These are phyloP conservation scores for Eragrostis nindensis DNA, from an alignment of 176 grass and related monocot species.

Conservation along the genomic window DNA sequence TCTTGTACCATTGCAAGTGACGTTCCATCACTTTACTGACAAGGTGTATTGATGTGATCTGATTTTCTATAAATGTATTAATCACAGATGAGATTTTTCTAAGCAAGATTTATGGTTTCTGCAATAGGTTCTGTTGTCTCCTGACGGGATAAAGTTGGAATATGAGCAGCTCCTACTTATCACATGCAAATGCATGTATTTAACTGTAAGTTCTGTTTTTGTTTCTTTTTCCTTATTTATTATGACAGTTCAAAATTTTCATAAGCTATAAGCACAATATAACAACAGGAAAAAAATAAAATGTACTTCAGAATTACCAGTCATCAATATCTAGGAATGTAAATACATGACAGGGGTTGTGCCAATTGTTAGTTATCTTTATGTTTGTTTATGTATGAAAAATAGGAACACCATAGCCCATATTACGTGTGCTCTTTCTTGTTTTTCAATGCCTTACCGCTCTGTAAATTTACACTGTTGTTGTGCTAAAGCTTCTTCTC, in stretches of 20 bases:
- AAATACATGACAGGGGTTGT: background rate
- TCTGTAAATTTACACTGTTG: conserved; percentile 31
- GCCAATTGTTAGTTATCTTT: conserved; percentile 5
- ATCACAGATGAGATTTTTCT: conserved; percentile 9
- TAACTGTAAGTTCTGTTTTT: conserved; percentile 61
- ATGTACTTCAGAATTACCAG: background rate
- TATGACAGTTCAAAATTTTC: background rate
- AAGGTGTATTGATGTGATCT: conserved; percentile 58
- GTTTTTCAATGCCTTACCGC: background rate
- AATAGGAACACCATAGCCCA: background rate
- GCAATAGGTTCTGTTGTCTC: conserved; percentile 61
- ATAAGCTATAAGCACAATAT: background rate
- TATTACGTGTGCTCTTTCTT: conserved; percentile 1
- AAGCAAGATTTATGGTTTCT: conserved; percentile 37
- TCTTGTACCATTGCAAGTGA: conserved; percentile 84
- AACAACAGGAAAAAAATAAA: background rate
- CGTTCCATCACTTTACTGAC: conserved; percentile 72
- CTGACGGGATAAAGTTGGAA: conserved; percentile 48
- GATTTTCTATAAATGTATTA: conserved; percentile 16
- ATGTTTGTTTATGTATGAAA: conserved; percentile 21
- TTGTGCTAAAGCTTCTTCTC: background rate
- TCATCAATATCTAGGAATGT: conserved; percentile 15
- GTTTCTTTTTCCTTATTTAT: conserved; percentile 32
- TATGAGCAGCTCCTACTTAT: conserved; percentile 80
- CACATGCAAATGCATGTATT: conserved; percentile 94